Base-by-base conservation (phyloP, 179 eudicot genomes). In the Patellifolia procumbens region DNA sequence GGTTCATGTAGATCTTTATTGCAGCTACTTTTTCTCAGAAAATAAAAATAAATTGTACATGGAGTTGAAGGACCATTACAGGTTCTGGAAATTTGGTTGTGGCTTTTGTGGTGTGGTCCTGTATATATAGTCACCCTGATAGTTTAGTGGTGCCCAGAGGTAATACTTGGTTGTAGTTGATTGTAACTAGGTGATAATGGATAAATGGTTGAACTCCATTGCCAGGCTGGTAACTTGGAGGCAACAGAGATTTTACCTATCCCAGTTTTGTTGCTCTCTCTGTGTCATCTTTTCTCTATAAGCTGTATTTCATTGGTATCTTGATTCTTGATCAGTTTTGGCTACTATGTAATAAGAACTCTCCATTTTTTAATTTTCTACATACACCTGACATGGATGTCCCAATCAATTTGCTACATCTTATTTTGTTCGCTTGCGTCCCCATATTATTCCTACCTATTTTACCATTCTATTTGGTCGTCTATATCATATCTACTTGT, bases 191-290 rank as follows among this genome's bases (percentile, higher is more conserved):
- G 48, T 51, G 64, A 75, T 61, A 68, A 34, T 70, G 59, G 58
- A 48, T 52, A 7, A 60, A 53, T 66, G 73, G 53, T 32, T 68
- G 74, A 70, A 31, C 60, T 67, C 65, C 72, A 32, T 42, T 61
- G 65, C 74, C 73, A 49, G 61, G 72, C 62, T 78, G 76, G 66
- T 74, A 39, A 80, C 19, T 74, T 79, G 79, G 59, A 74, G 79
- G 79, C 74, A 74, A 78, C 48, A 43, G 45, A 74, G 53, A 69
- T 58, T 29, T 68, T 7, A 61, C 32, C 65, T 49, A 56, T 58
- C 48, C 32, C 16, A 45, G 43, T 62, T 62, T 28, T 78, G 62
- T 56, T 72, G 39, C 28, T 55, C 17, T 45, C 46, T 69, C 22
- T n/a, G 24, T 16, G 35, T 39, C 45, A 49, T 71, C 4, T 72